Base-by-base conservation (phyloP, 2,329 filamentous ascomycete species). In the Exophiala mesophila region DNA sequence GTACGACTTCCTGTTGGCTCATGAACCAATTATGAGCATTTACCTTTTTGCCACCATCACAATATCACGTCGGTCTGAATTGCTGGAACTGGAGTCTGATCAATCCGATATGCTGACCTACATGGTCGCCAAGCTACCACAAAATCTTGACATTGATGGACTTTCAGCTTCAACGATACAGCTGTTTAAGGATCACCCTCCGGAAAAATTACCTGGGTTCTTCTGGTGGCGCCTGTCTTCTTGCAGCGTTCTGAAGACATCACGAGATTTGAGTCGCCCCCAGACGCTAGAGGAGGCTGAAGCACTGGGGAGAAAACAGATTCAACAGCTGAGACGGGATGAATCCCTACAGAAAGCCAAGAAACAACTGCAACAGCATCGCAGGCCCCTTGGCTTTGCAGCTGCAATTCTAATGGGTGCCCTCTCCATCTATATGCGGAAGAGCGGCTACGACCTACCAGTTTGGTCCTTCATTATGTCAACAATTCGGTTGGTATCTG, bases 41-140 rank as follows among this genome's bases (percentile, higher is more conserved):
- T 98, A 98, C 63, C 74, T 97, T 41, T 97, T 95, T 65, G 88
- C 88, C 1, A 84, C 87, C 59, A 89, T 95, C 49, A 81, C 95
- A 30, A 72, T 94, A 23, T 79, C 82, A 33, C 83, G 90, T 26
- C 82, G 85, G 44, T 76, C 80, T 23, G 88, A 96, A 64, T 76
- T 98, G n/a, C 77, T 97, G 51, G 83, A 86, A 37, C 85, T 88
- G n/a, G 78, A 83, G 1, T 64, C 73, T 15, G 85, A 94, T 53
- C 88, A 95, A 61, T 83, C 87, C 5, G 90, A 97, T 58, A 94
- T 98, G 78, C 76, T 98, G 17, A 88, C 95, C 62, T 85, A 83
- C 47, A 82, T 86, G 24, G 77, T 98, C 9, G 87, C 86, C 30
- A 95, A 92, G 63, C 74, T 98, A 5, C 92, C 92, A 1, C 76